Evolutionary conservation across 2,329 filamentous ascomycete genomes (phyloP).

Genomic region (Neonectria hederae): DNA sequence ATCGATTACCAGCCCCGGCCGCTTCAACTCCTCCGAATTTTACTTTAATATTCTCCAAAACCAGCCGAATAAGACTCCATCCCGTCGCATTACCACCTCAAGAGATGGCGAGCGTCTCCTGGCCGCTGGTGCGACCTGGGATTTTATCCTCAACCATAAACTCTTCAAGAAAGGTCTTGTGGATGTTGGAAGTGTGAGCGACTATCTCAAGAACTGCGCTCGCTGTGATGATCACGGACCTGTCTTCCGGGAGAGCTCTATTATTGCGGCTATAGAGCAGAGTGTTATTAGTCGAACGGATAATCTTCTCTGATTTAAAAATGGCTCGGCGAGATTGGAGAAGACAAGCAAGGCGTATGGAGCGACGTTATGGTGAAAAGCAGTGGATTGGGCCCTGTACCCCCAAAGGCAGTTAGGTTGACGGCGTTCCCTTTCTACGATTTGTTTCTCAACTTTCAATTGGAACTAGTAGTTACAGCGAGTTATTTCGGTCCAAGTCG

Average conservation of each 20-base stretch:
- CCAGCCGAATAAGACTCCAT: constrained; percentile 69
- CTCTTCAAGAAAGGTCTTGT: constrained; percentile 80
- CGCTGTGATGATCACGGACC: constrained; percentile 89
- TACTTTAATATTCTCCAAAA: constrained; percentile 69
- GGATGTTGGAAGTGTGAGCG: constrained; percentile 85
- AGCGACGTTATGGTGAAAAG: constrained; percentile 26
- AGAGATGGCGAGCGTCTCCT: constrained; percentile 75
- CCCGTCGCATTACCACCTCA: constrained; percentile 73
- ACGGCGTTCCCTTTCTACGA: neutral
- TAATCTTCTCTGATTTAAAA: constrained; percentile 68
- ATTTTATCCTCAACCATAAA: constrained; percentile 84
- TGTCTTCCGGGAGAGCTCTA: constrained; percentile 81
- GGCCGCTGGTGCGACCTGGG: constrained; percentile 85
- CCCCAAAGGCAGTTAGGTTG: neutral
- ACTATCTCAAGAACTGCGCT: constrained; percentile 77
- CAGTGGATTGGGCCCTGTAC: constrained; percentile 26
- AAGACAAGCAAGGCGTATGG: constrained; percentile 11
- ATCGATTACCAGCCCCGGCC: constrained; percentile 72
- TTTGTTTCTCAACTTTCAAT: neutral
- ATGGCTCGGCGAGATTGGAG: neutral
- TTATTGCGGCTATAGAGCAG: constrained; percentile 78
- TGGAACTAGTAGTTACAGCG: neutral
- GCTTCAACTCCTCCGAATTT: constrained; percentile 76
- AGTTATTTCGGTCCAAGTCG: neutral
- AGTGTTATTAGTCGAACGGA: constrained; percentile 82